Evolutionary conservation across 768 basidiomycete species (phyloP).

Genomic region (Postia placenta): DNA sequence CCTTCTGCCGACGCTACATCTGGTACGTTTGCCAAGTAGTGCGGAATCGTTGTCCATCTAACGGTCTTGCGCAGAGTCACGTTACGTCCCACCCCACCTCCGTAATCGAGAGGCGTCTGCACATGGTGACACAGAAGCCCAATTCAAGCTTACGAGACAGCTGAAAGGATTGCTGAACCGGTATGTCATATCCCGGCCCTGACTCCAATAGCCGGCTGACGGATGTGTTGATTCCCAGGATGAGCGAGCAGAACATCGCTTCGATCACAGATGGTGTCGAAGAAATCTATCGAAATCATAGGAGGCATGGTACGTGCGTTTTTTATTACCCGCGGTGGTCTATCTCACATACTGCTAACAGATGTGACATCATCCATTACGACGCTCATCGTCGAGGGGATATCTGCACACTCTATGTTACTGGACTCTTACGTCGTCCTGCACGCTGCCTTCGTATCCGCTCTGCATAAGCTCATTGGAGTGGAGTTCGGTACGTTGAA

Average conservation of each 20-base stretch:
- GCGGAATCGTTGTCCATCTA: background rate
- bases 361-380: conserved; percentile 82
- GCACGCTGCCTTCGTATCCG: conserved; percentile 79
- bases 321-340: background rate
- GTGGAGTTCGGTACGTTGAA: conserved; percentile 76
- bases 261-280: conserved; percentile 71
- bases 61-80: conserved; percentile 7
- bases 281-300: conserved; percentile 66
- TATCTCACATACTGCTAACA: conserved; percentile 24
- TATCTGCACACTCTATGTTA: conserved; percentile 72
- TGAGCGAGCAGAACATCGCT: conserved; percentile 87
- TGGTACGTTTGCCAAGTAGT: background rate
- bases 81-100: conserved; percentile 82
- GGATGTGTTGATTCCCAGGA: conserved; percentile 35
- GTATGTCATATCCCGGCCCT: conserved; percentile 32
- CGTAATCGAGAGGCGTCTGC: conserved; percentile 42
- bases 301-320: conserved; percentile 68
- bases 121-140: conserved; percentile 30
- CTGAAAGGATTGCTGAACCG: conserved; percentile 86
- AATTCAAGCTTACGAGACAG: conserved; percentile 60
- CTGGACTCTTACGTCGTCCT: conserved; percentile 88
- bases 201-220: background rate
- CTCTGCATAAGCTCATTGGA: conserved; percentile 75
- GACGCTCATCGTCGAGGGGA: conserved; percentile 67
- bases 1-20: background rate